phyloP scores from a whole-genome alignment of 352 stramenopile species.

The Globisporangium carolinianum region DNA sequence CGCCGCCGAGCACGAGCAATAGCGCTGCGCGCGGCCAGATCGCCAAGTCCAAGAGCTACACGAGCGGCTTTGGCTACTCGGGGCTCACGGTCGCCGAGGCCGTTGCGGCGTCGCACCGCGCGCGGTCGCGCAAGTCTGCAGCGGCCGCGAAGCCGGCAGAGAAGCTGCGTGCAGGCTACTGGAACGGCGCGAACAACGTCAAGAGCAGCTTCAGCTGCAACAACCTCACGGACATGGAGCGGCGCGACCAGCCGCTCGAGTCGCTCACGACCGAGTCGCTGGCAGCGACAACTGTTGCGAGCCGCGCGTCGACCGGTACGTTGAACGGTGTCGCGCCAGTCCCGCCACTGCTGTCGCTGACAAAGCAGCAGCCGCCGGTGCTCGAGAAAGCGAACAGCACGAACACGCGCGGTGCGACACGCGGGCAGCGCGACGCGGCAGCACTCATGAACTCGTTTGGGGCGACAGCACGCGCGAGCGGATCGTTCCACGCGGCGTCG shows the following conservation, averaged over 20 bases:
- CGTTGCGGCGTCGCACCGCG: constrained; percentile 52
- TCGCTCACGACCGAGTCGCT: constrained; percentile 3
- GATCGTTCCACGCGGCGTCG: constrained; percentile 39
- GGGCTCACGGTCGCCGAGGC: constrained; percentile 60
- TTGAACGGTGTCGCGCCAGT: neutral
- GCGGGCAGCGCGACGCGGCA: constrained; percentile 19
- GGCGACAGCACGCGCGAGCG: too few relatives aligned
- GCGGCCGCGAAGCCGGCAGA: constrained; percentile 22
- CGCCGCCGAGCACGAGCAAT: neutral
- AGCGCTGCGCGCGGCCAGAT: constrained; percentile 16
- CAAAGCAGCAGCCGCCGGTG: neutral
- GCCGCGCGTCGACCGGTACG: neutral
- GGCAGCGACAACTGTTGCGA: neutral
- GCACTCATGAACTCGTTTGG: constrained; percentile 24
- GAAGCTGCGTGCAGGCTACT: constrained; percentile 60
- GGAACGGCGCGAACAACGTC: constrained; percentile 61
- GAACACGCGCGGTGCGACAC: constrained; percentile 26
- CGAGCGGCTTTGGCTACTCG: constrained; percentile 40
- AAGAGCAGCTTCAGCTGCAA: constrained; percentile 83
- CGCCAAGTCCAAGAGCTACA: constrained; percentile 56
- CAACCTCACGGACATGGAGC: constrained; percentile 63
- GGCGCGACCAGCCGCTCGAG: constrained; percentile 35
- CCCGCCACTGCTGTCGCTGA: constrained; percentile 2
- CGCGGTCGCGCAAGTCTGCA: constrained; percentile 35
- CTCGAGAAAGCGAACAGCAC: constrained; percentile 30